Conservation (phyloP, 2,329 filamentous ascomycete species). For the Verruconis gallopava region DNA sequence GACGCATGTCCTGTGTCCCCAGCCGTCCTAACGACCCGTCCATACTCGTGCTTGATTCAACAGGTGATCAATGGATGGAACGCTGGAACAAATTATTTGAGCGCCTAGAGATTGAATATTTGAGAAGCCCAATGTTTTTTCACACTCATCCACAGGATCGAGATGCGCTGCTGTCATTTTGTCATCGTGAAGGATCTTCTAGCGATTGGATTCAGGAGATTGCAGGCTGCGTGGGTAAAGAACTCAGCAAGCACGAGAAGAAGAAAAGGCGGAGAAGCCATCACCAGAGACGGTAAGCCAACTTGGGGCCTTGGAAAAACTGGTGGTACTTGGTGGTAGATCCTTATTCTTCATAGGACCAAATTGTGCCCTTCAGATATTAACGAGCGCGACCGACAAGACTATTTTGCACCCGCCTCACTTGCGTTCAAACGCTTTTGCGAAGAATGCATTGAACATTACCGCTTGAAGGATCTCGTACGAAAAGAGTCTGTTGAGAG, state of each 20-base stretch:
- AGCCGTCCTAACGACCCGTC: conserved; percentile 24
- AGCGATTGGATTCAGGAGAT: conserved; percentile 40
- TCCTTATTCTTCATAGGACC: background rate
- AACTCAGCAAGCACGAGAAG: conserved; percentile 62
- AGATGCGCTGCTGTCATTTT: conserved; percentile 58
- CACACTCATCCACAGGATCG: conserved; percentile 65
- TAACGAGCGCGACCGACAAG: conserved; percentile 34
- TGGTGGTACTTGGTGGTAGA: no score
- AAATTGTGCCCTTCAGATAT: conserved; percentile 20
- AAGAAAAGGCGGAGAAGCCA: conserved; percentile 45
- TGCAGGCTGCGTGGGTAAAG: conserved; percentile 61
- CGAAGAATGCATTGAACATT: conserved; percentile 25
- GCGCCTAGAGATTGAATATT: conserved; percentile 54
- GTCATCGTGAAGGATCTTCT: conserved; percentile 29
- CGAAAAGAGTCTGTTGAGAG: conserved; percentile 47
- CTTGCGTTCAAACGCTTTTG: conserved; percentile 31
- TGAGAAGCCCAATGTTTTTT: conserved; percentile 73
- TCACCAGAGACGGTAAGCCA: conserved; percentile 31
- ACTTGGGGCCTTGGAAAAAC: conserved; percentile 1
- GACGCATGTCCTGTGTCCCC: conserved; percentile 11
- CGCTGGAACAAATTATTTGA: conserved; percentile 59
- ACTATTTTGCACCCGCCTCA: conserved; percentile 31
- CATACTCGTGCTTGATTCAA: conserved; percentile 55
- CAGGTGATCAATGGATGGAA: conserved; percentile 51
- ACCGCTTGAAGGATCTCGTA: conserved; percentile 41